A percentile compares a stretch with the other conserved stretches of the same genome.
phyloP scores from a whole-genome alignment of 495 filamentous ascomycete species.

The Staphylotrichum longicolle region DNA sequence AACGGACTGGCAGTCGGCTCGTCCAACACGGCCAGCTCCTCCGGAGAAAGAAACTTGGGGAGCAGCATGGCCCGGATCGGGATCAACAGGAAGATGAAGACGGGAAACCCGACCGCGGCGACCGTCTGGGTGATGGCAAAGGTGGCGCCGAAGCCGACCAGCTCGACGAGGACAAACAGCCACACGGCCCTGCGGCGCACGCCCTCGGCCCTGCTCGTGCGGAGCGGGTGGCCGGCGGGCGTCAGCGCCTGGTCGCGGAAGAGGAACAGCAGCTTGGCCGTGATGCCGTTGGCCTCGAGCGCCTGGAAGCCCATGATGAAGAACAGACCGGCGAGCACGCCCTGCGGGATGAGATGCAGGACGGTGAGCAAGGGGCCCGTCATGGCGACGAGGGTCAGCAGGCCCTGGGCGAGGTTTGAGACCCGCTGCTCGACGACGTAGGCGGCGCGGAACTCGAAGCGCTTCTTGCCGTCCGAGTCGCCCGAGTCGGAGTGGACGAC shows the following conservation, averaged over 20 bases:
- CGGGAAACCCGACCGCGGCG: constrained; percentile 89
- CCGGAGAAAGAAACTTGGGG: constrained; percentile 62
- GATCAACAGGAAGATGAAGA: constrained; percentile 80
- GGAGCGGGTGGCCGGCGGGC: constrained; percentile 61
- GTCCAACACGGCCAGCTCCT: constrained; percentile 73
- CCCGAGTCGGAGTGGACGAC: constrained; percentile 37
- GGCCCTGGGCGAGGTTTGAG: constrained; percentile 80
- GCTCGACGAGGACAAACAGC: constrained; percentile 72
- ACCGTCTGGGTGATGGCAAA: constrained; percentile 97
- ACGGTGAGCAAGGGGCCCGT: constrained; percentile 78
- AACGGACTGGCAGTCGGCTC: constrained; percentile 78
- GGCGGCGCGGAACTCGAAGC: constrained; percentile 58
- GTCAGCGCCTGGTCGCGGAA: constrained; percentile 65
- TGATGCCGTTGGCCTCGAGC: constrained; percentile 80
- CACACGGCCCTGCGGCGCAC: constrained; percentile 66
- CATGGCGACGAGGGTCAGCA: constrained; percentile 86
- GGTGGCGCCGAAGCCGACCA: constrained; percentile 77
- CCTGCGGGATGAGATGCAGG: constrained; percentile 81
- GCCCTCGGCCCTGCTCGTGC: constrained; percentile 41
- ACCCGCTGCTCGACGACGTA: constrained; percentile 89
- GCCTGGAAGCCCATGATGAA: constrained; percentile 91
- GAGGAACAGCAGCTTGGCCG: constrained; percentile 74
- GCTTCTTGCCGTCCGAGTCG: constrained; percentile 44
- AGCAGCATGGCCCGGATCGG: constrained; percentile 72
- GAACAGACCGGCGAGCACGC: constrained; percentile 85